Evolutionary conservation across 495 filamentous ascomycete species (phyloP), one percentile per base, ranked within the genome.

Genomic region (Tuber indicum): DNA sequence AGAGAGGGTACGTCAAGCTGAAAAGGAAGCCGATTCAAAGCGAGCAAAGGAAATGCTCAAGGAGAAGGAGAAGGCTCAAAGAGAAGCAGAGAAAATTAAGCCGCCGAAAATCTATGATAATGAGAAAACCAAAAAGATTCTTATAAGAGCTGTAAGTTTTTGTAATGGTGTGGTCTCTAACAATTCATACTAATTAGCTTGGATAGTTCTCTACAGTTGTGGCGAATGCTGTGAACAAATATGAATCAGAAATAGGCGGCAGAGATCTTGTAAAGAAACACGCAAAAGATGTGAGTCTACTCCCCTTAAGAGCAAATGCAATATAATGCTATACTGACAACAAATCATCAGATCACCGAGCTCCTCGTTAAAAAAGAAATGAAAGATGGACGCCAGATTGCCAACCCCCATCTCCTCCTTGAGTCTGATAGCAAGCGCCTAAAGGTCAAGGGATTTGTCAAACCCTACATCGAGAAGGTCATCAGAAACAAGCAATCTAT

Each of bases 91-190:
- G 70, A 77, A 77, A 58, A 73, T 75, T 41, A 73, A 71, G 69
- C 79, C 78, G 47, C 77, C 81, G 43, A 83, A 83, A 36, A 71
- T 83, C 36, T 83, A 82, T 46, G 81, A 83, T 46, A 75, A 75
- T 10, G 81, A 82, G 32, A 83, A 83, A 46, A 82, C 81, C 1
- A 77, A 47, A 52, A 83, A 78, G 70, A 83, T 83, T n/a, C 74
- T 83, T 21, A 76, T 79, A 74, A 83, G 81, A 44, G 62, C 76
- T 49, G 81, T 83, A 75, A 79, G 81, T 75, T 58, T 39, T 66
- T 47, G 10, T 1, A 17, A 66, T 58, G 49, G n/a, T 75, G 6
- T 12, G 19, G 39, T 21, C 21, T 75, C 42, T 32, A 42, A 26
- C 14, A 21, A 9, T 23, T 26, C 70, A 75, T 82, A 66, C 75